phyloP scores from a whole-genome alignment of 2,329 filamentous ascomycete genomes.

The Sporothrix globosa region DNA sequence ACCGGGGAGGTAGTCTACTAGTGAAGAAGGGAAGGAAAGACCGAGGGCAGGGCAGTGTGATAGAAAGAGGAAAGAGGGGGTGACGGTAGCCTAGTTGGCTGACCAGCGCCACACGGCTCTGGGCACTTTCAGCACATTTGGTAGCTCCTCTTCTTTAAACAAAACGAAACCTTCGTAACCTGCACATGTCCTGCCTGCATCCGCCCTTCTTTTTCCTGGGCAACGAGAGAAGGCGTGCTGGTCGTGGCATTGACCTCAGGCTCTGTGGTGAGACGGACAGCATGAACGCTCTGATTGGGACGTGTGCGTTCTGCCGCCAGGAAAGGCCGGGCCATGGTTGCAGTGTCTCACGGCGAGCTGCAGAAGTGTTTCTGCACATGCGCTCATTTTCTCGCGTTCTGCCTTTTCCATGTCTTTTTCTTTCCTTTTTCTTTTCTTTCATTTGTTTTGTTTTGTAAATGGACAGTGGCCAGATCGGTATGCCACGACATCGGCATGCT shows the following conservation, averaged over 20 bases:
- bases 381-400: neutral
- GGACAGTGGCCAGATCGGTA: neutral
- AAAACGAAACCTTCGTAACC: neutral
- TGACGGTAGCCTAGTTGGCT: conserved; percentile 8
- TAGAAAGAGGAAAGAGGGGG: conserved; percentile 9
- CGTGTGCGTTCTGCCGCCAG: neutral
- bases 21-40: conserved; percentile 5
- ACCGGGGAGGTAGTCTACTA: neutral
- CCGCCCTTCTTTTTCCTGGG: neutral
- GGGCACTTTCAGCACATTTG: conserved; percentile 3
- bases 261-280: conserved; percentile 11
- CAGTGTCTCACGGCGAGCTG: conserved; percentile 15
- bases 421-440: neutral
- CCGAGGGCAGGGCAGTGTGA: neutral
- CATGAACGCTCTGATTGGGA: conserved; percentile 11
- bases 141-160: neutral
- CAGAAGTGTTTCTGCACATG: neutral
- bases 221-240: conserved; percentile 9
- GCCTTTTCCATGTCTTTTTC: neutral
- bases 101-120: neutral
- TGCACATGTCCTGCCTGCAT: neutral
- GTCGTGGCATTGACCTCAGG: neutral
- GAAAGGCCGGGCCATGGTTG: conserved; percentile 4
- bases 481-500: conserved; percentile 10
- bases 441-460: neutral